phyloP scores from a whole-genome alignment of 1,284 basidiomycete genomes.

The Trichosporon inkin region DNA sequence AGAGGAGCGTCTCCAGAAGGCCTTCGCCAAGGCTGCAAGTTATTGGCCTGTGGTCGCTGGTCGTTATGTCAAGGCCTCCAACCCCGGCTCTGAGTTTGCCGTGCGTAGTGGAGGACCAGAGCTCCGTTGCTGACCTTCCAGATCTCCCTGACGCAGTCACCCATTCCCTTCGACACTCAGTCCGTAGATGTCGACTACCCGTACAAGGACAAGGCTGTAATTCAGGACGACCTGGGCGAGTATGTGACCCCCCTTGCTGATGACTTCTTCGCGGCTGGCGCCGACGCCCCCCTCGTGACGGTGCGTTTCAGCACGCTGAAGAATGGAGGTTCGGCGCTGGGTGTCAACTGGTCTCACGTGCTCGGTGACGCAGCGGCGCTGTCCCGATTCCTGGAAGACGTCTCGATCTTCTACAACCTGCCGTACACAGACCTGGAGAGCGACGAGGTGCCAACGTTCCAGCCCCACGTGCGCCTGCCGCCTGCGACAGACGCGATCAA shows the following conservation, averaged over 20 bases:
- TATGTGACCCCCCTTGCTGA: constrained; percentile 21
- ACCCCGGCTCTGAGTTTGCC: constrained; percentile 19
- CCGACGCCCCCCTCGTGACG: constrained; percentile 23
- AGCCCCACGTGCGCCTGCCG: constrained; percentile 23
- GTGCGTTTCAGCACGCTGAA: constrained; percentile 25
- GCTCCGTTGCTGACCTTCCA: constrained; percentile 8
- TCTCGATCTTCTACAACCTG: constrained; percentile 29
- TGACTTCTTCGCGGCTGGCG: constrained; percentile 21
- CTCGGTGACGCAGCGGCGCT: constrained; percentile 27
- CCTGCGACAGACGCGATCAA: constrained; percentile 13
- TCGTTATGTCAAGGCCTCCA: constrained; percentile 20
- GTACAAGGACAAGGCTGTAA: constrained; percentile 17
- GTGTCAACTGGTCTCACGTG: constrained; percentile 28
- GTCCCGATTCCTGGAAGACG: constrained; percentile 24
- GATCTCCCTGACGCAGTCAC: constrained; percentile 30
- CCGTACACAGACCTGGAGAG: constrained; percentile 17
- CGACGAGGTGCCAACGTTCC: constrained; percentile 23
- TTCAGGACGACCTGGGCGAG: constrained; percentile 21
- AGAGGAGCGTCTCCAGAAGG: constrained; percentile 22
- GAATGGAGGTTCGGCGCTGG: constrained; percentile 22
- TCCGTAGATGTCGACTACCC: constrained; percentile 20
- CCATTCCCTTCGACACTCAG: constrained; percentile 29
- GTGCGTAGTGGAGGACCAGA: constrained; percentile 10
- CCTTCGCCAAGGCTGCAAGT: constrained; percentile 19
- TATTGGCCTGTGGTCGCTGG: constrained; percentile 28